phyloP scores from a whole-genome alignment of 768 basidiomycete species.

The Macrolepiota albuminosa region DNA sequence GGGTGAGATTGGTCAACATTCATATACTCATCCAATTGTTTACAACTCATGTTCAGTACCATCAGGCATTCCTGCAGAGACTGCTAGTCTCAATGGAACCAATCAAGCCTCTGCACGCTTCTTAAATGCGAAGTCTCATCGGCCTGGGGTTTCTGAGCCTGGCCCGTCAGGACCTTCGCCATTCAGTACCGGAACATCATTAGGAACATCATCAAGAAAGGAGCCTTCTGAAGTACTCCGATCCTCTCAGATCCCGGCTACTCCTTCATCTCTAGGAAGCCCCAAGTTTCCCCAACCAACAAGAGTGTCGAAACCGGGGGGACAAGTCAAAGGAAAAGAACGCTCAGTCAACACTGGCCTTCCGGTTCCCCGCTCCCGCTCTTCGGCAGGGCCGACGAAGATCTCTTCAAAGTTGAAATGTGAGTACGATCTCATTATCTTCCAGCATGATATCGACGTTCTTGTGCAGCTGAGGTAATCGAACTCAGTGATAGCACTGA shows the following conservation, averaged over 20 bases:
- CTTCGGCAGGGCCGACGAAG: not conserved
- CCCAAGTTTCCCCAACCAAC: not conserved
- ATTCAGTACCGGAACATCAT: not conserved
- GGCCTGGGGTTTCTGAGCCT: not conserved
- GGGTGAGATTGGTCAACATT: not conserved
- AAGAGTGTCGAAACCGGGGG: not conserved
- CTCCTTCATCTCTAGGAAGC: not conserved
- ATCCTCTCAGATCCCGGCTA: not conserved
- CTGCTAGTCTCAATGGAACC: not conserved
- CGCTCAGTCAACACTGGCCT: not conserved
- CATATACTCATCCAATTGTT: not conserved
- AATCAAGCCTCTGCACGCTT: not conserved
- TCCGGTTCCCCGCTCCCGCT: slow-evolving; percentile 1
- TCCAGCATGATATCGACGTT: not conserved
- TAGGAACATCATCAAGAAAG: not conserved
- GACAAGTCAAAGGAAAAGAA: not conserved
- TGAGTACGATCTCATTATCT: not conserved
- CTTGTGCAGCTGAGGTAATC: slow-evolving; percentile 3
- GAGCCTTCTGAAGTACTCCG: not conserved
- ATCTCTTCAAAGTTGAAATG: not conserved
- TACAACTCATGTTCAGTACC: not conserved
- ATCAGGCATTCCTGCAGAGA: not conserved
- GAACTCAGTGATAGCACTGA: slow-evolving; percentile 10
- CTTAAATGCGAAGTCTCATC: not conserved
- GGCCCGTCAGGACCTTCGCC: not conserved